Evolutionary conservation across 495 filamentous ascomycete genomes (phyloP), one percentile per base, ranked within the genome.

Genomic region (Aspergillus heteromorphus): DNA sequence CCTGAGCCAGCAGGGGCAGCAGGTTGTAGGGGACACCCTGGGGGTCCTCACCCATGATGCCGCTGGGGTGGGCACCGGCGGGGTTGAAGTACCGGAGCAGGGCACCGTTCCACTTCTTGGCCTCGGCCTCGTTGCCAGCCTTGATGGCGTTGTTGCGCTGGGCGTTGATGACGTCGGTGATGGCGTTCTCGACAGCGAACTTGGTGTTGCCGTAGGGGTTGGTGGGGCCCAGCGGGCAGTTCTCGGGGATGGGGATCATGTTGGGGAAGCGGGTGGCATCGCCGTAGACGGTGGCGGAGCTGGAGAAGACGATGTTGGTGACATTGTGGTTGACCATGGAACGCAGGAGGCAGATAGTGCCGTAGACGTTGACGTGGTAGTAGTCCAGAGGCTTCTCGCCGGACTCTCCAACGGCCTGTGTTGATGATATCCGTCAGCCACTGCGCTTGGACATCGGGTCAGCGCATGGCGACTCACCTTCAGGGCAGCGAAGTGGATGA

Each of bases 221-320:
- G 49, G 92, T 98, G 18, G 93, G 91, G 40, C 89, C 91, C 59
- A 96, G 87, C 40, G 93, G 93, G 80, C 93, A 98, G 65, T 88
- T 74, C 76, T 98, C 93, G 30, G 95, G 93, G 66, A 98, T 98
- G 60, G 93, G 93, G 62, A 98, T 97, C 95, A 98, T 97, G 77
- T 95, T 87, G 61, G 87, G 84, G 73, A 96, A 87, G 70, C 89
- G 89, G 45, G 95, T 98, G 47, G 95, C 93, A 74, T 98, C 93
- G 55, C 93, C 93, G 67, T 98, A 98, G 67, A 98, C 93, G 59
- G 93, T 96, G 27, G 91, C 91, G 7, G 91, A 96, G 65, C 83
- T 96, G 49, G 92, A 96, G 78, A 98, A 98, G 70, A 98, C 93
- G 60, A 98, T 95, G 77, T 96, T 97, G 76, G 82, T 80, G 56